Evolutionary conservation across 2,329 filamentous ascomycete species (phyloP).

Genomic region (Ceratocystis diversiconidia): DNA sequence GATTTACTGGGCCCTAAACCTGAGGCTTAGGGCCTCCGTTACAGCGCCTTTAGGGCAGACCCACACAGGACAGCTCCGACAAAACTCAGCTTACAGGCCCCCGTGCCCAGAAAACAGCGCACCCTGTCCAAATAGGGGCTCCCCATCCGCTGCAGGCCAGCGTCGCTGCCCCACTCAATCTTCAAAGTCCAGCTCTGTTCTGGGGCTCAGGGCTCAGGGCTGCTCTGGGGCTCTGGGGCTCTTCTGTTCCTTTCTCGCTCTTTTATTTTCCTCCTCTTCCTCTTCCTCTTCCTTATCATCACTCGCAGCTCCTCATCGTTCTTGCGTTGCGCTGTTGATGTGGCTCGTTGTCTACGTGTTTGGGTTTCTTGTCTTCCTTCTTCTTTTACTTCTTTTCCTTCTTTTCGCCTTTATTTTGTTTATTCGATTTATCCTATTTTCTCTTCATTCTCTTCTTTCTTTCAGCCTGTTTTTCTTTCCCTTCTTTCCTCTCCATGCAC

Average conservation of each 20-base stretch:
- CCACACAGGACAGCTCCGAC: too few relatives aligned
- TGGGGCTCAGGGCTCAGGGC: neutral
- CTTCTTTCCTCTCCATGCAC: neutral
- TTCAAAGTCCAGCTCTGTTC: neutral
- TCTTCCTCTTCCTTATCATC: neutral
- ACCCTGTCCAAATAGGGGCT: neutral
- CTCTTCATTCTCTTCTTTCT: neutral
- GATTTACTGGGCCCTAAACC: too few relatives aligned
- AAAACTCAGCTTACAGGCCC: neutral
- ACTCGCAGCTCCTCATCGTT: neutral
- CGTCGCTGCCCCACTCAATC: neutral
- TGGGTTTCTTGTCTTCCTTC: neutral
- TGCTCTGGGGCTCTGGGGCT: neutral
- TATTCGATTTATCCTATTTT: neutral
- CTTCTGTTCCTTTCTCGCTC: neutral
- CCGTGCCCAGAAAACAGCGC: neutral
- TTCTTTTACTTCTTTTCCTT: neutral
- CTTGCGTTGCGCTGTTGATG: neutral
- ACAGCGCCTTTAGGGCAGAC: too few relatives aligned
- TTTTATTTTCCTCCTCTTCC: neutral
- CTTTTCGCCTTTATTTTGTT: neutral
- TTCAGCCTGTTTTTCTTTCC: neutral
- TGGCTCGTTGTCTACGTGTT: neutral
- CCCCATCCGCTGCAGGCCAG: neutral
- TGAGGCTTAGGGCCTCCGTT: too few relatives aligned